Conservation (phyloP, 345 rosid species). For the Melaleuca quinquenervia region DNA sequence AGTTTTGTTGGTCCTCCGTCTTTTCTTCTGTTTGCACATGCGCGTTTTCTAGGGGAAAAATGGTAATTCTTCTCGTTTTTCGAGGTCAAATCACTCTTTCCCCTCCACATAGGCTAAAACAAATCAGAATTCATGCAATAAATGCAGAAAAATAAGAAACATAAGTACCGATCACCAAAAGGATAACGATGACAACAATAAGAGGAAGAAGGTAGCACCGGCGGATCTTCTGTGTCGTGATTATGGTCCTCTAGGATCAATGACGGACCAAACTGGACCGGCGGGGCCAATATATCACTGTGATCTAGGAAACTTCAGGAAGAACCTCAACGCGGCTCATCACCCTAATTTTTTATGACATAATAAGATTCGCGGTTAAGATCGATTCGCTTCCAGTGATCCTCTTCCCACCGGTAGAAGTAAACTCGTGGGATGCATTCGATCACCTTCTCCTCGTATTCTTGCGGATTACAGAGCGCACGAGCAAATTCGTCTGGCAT, state of each 20-base stretch:
- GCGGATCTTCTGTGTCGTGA: no score
- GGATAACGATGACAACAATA: background rate
- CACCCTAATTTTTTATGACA: background rate
- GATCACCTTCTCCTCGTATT: background rate
- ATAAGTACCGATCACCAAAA: background rate
- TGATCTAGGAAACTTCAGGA: background rate
- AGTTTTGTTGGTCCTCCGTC: background rate
- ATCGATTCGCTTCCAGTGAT: background rate
- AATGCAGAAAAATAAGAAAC: background rate
- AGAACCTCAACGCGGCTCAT: background rate
- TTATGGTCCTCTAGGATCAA: no score
- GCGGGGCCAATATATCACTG: no score
- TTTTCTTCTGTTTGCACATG: background rate
- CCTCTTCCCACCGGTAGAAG: accelerated
- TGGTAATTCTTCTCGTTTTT: background rate
- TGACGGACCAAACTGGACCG: no score
- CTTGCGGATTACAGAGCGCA: background rate
- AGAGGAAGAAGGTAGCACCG: background rate
- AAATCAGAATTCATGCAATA: background rate
- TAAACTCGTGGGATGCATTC: background rate
- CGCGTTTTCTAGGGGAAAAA: background rate
- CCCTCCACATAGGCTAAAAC: background rate
- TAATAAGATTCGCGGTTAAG: background rate
- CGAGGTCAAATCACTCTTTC: background rate
- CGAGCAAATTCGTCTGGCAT: background rate